Evolutionary conservation across 2,329 filamentous ascomycete species (phyloP), one percentile per base, ranked within the genome.

Genomic region (Fusarium lateritium): DNA sequence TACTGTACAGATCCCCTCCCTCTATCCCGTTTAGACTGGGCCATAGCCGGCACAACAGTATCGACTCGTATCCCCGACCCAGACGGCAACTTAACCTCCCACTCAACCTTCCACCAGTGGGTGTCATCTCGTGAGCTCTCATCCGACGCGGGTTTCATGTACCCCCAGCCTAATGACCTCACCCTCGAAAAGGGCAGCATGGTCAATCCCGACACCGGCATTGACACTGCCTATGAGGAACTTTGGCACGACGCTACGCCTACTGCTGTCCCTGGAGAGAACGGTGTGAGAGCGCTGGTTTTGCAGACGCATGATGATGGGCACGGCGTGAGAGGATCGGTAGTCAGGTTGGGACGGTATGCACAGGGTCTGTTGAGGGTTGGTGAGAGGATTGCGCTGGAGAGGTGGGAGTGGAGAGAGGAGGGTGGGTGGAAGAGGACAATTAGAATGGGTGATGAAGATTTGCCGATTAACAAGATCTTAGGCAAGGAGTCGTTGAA

Each of bases 171-270:
- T 6, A 75, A 82, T 72, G 79, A 79, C 36, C 75, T 73, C 15
- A 80, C 83, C 9, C 77, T 90, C 7, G 90, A 92, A 75, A 85
- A 79, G 43, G 90, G 90, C 0, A 71, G 72, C 14, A 91, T 91
- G 85, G 77, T 84, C 13, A 89, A 91, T 67, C 88, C 88, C 0
- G 80, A 77, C 1, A 88, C 86, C 2, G 85, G 85, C 0, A 42
- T 72, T 1, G 76, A 83, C 39, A 83, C 83, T 11, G 78, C 79
- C 2, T 93, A 94, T 69, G 90, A 92, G 75, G 91, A 93, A 76
- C 75, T 91, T 4, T 93, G 91, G 91, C 76, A 79, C 3, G 86
- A 89, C 42, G 76, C 82, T 3, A 75, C 79, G 3, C 79, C 78
- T 0, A 73, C 74, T 3, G 70, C 65, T 10, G 66, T 76, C 0